Conservation (phyloP, 257 asterid species). For the Plantago ovata region DNA sequence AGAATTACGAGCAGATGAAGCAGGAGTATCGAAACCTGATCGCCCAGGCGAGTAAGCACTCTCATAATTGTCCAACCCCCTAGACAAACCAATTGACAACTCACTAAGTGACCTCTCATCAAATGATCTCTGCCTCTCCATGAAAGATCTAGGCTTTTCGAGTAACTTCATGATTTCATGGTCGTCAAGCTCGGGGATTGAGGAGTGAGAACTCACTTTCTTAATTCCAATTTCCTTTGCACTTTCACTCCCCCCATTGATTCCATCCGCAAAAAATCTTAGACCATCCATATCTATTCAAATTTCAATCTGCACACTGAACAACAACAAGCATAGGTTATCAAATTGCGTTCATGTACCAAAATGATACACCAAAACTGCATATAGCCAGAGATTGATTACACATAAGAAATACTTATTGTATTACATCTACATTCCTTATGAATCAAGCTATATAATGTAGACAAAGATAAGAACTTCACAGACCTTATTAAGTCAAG, state of each 20-base stretch:
- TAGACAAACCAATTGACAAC: constrained; percentile 51
- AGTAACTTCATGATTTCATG: constrained; percentile 58
- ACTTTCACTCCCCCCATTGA: constrained; percentile 31
- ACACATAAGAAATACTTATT: too few species aligned
- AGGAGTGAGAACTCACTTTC: constrained; percentile 57
- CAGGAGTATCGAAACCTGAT: constrained; percentile 51
- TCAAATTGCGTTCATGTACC: too few species aligned
- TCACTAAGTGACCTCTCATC: constrained; percentile 79
- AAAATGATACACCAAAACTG: too few species aligned
- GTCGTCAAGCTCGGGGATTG: constrained; percentile 62
- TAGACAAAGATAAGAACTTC: too few species aligned
- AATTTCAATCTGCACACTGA: too few species aligned
- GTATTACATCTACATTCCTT: too few species aligned
- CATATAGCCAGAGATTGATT: too few species aligned
- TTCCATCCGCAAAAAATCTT: constrained; percentile 25
- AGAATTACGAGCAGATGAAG: constrained; percentile 55
- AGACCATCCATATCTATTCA: constrained; percentile 20
- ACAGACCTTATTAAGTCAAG: too few species aligned
- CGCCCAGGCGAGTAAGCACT: constrained; percentile 57
- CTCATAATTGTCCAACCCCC: constrained; percentile 52
- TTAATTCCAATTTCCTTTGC: constrained; percentile 37
- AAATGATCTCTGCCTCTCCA: constrained; percentile 65
- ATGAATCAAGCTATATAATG: too few species aligned
- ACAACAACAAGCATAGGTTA: too few species aligned
- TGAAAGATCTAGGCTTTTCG: constrained; percentile 57